phyloP scores from a whole-genome alignment of 441 rosid genomes.

The Rhodomyrtus psidioides region DNA sequence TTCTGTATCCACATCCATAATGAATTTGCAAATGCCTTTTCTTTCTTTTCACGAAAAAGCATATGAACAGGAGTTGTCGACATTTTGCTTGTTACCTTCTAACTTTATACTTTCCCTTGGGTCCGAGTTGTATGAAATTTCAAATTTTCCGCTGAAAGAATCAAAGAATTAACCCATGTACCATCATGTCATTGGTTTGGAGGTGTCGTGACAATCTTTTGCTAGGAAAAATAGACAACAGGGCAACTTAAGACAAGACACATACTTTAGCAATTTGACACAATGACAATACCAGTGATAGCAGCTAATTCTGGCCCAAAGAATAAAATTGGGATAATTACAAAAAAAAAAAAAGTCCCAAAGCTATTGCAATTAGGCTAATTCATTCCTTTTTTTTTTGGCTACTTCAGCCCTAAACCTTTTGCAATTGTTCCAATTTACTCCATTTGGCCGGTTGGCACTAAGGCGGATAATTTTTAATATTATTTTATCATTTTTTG shows the following conservation, averaged over 20 bases:
- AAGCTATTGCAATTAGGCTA: too few species aligned
- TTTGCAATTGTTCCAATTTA: too few species aligned
- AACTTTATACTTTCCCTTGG: background rate
- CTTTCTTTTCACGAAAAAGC: background rate
- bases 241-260: background rate
- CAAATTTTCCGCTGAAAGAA: background rate
- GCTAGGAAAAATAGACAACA: background rate
- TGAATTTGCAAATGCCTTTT: background rate
- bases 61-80: background rate
- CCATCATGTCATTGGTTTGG: background rate
- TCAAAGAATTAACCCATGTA: background rate
- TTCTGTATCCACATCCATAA: too few species aligned
- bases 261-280: background rate
- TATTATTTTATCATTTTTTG: too few species aligned
- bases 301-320: background rate
- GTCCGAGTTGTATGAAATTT: background rate
- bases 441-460: rapidly evolving
- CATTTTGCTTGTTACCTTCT: background rate
- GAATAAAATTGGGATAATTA: too few species aligned
- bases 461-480: too few species aligned
- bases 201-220: background rate
- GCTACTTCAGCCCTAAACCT: too few species aligned
- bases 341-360: too few species aligned
- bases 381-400: too few species aligned
- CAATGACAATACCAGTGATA: background rate